A percentile compares a stretch with the other conserved stretches of the same genome.
phyloP scores from a whole-genome alignment of 78 protist genomes.

The Dictyostelium purpureum region DNA sequence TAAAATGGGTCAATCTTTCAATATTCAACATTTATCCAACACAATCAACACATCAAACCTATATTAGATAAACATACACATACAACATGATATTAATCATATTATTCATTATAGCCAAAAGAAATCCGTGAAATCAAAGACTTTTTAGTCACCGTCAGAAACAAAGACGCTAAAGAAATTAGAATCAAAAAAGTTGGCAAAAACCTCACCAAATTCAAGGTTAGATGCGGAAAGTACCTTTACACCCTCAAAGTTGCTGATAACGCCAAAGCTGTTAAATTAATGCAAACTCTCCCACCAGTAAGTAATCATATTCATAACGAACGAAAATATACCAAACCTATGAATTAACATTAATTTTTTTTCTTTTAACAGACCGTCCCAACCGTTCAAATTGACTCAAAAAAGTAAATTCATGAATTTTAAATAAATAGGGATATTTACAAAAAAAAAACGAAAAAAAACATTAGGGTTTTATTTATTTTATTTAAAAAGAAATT shows the following conservation, averaged over 20 bases:
- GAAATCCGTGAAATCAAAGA: slow-evolving; percentile 96
- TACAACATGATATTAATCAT: not conserved
- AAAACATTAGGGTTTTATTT: not conserved
- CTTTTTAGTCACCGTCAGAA: slow-evolving; percentile 92
- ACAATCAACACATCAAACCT: too few relatives aligned
- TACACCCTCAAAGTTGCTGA: slow-evolving; percentile 96
- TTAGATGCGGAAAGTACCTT: slow-evolving; percentile 94
- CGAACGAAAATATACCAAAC: not conserved
- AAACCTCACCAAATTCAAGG: slow-evolving; percentile 96
- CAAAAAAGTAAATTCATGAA: slow-evolving; percentile 2
- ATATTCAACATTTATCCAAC: too few relatives aligned
- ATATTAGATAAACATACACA: not conserved
- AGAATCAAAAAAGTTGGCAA: slow-evolving; percentile 93
- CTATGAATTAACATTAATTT: not conserved
- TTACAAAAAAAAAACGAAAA: not conserved
- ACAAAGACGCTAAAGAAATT: slow-evolving; percentile 95
- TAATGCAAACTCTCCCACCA: slow-evolving; percentile 96
- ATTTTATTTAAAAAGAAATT: too few relatives aligned
- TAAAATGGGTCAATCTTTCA: too few relatives aligned
- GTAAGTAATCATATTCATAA: too few relatives aligned
- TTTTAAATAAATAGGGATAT: slow-evolving; percentile 22
- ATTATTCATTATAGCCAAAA: slow-evolving; percentile 89
- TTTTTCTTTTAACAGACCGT: not conserved
- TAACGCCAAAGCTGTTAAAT: slow-evolving; percentile 92
- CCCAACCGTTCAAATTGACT: slow-evolving; percentile 23